phyloP scores from a whole-genome alignment of 148 eudicot genomes.

The Limonium bicolor region DNA sequence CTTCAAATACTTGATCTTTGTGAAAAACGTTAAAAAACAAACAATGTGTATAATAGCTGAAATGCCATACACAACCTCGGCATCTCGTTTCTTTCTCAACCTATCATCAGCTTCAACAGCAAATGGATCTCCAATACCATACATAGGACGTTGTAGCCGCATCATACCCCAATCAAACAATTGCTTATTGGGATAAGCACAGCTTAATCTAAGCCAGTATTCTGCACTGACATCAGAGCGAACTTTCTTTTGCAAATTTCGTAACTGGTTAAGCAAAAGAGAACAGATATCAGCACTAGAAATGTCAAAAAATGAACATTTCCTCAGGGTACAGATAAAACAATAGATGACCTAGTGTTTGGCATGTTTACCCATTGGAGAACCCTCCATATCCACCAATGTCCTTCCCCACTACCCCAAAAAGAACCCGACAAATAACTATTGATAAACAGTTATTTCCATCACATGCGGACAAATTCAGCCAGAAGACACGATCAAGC shows the following conservation, averaged over 20 bases:
- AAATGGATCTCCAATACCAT: slow-evolving; percentile 90
- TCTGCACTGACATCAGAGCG: slow-evolving; percentile 83
- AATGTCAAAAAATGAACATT: too few species aligned
- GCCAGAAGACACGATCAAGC: too few species aligned
- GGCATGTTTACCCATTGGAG: too few species aligned
- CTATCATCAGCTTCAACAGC: slow-evolving; percentile 71
- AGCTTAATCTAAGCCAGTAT: slow-evolving; percentile 73
- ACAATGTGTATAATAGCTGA: not conserved
- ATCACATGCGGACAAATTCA: too few species aligned
- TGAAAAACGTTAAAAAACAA: not conserved
- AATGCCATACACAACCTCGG: slow-evolving; percentile 43
- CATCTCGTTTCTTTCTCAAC: slow-evolving; percentile 83
- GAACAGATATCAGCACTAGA: too few species aligned
- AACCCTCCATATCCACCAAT: too few species aligned
- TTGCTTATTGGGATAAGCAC: slow-evolving; percentile 71
- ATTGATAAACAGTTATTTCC: too few species aligned
- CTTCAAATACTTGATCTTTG: not conserved
- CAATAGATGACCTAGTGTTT: too few species aligned
- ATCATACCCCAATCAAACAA: slow-evolving; percentile 94
- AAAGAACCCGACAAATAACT: too few species aligned
- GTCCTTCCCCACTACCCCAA: too few species aligned
- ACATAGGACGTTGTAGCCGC: slow-evolving; percentile 53
- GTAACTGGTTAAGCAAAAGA: too few species aligned
- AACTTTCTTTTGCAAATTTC: slow-evolving; percentile 72
- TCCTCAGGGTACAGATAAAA: too few species aligned